Percentiles rank a stretch among this genome's conserved stretches.
Conservation (phyloP, 352 stramenopile species). For the Blastocystis sp. region DNA sequence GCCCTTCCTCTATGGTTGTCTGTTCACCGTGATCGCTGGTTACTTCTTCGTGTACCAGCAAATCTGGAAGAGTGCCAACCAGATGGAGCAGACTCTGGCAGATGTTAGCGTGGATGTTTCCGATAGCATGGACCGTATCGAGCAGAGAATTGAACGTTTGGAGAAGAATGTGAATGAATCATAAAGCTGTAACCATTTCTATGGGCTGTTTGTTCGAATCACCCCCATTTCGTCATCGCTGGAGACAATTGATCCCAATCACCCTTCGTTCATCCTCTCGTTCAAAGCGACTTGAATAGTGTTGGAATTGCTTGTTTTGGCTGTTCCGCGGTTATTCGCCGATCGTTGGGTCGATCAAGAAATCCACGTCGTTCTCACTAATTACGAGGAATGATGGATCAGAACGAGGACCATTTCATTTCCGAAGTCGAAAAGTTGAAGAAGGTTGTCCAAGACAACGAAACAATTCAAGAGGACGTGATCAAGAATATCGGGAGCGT, state of each 20-base stretch:
- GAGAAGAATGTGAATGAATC: neutral
- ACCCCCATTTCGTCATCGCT: no score
- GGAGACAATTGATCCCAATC: no score
- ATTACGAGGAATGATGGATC: constrained; percentile 10
- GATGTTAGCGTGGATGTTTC: constrained; percentile 39
- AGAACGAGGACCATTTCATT: neutral
- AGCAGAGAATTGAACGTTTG: neutral
- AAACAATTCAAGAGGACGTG: constrained; percentile 27
- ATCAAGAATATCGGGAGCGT: constrained; percentile 18
- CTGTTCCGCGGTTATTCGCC: no score
- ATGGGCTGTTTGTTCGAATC: constrained; percentile 1
- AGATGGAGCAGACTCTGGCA: constrained; percentile 42
- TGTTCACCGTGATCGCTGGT: neutral
- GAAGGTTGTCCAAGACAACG: constrained; percentile 24
- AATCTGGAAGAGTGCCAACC: constrained; percentile 42
- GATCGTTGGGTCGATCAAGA: no score
- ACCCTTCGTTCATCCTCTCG: no score
- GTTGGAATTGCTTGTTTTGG: no score
- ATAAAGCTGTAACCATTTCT: no score
- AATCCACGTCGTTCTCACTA: neutral
- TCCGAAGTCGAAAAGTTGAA: constrained; percentile 38
- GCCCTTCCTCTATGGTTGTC: constrained; percentile 32
- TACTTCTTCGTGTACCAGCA: constrained; percentile 48
- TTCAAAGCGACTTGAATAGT: no score
- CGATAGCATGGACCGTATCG: neutral